phyloP scores from a whole-genome alignment of 164 flowering plant species.

The Amborella trichopoda region DNA sequence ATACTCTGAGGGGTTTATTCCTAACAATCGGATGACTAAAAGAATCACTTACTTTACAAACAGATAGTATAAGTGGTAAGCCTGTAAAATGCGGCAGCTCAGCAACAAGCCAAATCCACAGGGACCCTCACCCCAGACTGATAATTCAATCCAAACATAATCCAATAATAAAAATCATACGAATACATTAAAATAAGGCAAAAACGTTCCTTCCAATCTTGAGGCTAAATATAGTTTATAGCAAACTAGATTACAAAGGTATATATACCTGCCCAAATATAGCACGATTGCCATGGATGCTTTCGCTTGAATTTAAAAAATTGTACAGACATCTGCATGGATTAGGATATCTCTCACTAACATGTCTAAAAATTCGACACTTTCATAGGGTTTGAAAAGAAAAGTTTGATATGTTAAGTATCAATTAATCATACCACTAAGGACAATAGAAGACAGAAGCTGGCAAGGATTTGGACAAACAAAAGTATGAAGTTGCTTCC shows the following conservation, averaged over 20 bases:
- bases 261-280: conserved; percentile 67
- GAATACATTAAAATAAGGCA: too few species aligned
- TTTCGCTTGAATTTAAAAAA: conserved; percentile 32
- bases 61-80: conserved; percentile 52
- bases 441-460: conserved; percentile 58
- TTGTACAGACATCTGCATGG: conserved; percentile 41
- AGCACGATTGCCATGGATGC: conserved; percentile 76
- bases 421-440: conserved; percentile 35
- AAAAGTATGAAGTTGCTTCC: conserved; percentile 64
- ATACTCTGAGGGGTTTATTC: too few species aligned
- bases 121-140: conserved; percentile 88
- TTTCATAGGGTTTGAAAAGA: neutral
- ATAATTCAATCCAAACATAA: too few species aligned
- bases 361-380: neutral
- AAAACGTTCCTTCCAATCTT: too few species aligned
- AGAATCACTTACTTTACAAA: conserved; percentile 61
- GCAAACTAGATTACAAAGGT: neutral
- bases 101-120: conserved; percentile 76
- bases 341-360: neutral
- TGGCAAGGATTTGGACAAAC: conserved; percentile 58
- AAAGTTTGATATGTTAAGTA: neutral
- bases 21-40: too few species aligned
- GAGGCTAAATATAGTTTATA: neutral
- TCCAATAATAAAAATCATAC: too few species aligned
- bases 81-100: conserved; percentile 71